Percentiles rank a stretch among this genome's conserved stretches.
Conservation (phyloP, 2,329 filamentous ascomycete genomes). For the Fusarium sp. region DNA sequence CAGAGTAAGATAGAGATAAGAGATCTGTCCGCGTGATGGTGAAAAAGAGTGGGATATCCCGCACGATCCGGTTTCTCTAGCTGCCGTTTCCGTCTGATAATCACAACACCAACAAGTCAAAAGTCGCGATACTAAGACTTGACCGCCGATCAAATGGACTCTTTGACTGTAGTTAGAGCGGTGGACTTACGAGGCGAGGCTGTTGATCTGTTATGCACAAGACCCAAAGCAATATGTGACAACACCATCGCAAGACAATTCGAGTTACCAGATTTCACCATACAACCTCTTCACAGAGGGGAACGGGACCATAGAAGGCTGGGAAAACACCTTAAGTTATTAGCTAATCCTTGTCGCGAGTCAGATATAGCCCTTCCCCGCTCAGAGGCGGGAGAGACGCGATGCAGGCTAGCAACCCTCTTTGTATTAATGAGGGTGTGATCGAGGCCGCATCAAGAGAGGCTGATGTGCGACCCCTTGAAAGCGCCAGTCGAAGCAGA, state of each 20-base stretch:
- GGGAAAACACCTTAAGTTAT: not conserved
- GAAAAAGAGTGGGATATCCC: slow-evolving; percentile 26
- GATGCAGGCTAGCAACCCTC: slow-evolving; percentile 7
- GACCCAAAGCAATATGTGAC: not conserved
- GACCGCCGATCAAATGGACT: not conserved
- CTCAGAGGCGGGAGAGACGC: not conserved
- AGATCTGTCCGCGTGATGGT: slow-evolving; percentile 30
- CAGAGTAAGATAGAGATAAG: slow-evolving; percentile 20
- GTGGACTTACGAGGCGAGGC: not conserved
- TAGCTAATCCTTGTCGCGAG: not conserved
- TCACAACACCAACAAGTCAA: slow-evolving; percentile 25
- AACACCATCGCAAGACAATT: not conserved
- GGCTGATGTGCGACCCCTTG: slow-evolving; percentile 13
- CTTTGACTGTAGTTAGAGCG: not conserved
- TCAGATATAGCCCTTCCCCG: slow-evolving; percentile 16
- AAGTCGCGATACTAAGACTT: slow-evolving; percentile 4
- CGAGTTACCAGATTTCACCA: not conserved
- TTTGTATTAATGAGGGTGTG: slow-evolving; percentile 7
- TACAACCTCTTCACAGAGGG: not conserved
- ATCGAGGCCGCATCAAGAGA: slow-evolving; percentile 5
- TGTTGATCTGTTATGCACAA: not conserved
- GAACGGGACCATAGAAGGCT: not conserved
- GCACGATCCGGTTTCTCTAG: slow-evolving; percentile 10
- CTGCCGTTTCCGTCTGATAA: slow-evolving; percentile 22
- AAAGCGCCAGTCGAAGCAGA: slow-evolving; percentile 1